Base-by-base conservation (phyloP, 768 basidiomycete genomes). In the Lactarius pseudohatsudake region DNA sequence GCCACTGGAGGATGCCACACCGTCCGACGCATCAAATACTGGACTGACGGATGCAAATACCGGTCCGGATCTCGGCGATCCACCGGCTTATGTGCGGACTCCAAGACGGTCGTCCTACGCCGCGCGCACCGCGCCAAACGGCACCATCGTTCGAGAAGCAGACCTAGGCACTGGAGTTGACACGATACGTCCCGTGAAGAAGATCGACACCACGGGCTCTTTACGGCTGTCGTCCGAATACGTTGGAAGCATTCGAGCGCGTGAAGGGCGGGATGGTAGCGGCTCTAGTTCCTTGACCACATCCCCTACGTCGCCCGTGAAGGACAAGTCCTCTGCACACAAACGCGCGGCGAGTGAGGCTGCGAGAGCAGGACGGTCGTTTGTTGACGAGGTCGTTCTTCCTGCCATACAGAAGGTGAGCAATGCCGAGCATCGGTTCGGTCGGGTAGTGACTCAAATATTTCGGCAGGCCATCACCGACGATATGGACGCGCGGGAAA, bases 141-240 rank as follows among this genome's bases (percentile, higher is more conserved):
- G 94, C 13, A 94, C 92, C 0, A 79, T 94, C 9, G 78, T 95
- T 72, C 84, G 84, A 53, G 88, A 88, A 71, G 92, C 88, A 13
- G 94, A 96, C 76, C 74, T 96, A n/a, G 94, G 93, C 20, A 90
- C 82, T 61, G 94, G 94, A 45, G 81, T 91, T 55, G 92, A 92
- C 72, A 98, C 96, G 1, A 93, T 98, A 72, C 84, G 94, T 61
- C 95, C 96, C 0, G 87, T 96, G 68, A 96, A 96, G 83, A 93
- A 92, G 72, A 88, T 96, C 36, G 94, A 97, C 74, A 83, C 89
- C 5, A 81, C 82, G 13, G 86, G 89, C 4, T 94, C 93, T 5
- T 77, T 94, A 16, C 81, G 88, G 67, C 75, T 91, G 22, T 94
- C 93, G 0, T 83, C 86, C 11, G 94, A 92, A 71, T 95, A 85